phyloP scores from a whole-genome alignment of 345 rosid genomes.

The Anacardium occidentale region DNA sequence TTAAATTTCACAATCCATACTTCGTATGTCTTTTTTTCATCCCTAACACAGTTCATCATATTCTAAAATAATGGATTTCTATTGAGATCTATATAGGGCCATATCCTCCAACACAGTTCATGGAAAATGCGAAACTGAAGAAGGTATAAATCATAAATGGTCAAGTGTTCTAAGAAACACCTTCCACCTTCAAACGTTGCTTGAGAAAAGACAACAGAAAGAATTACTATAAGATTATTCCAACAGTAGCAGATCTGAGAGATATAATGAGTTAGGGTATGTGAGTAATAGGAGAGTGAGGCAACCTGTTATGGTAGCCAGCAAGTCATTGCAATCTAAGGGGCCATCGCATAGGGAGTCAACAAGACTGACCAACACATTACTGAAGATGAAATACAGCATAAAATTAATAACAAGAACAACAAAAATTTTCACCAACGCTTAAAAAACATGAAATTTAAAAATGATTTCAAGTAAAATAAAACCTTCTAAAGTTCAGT shows the following conservation, averaged over 20 bases:
- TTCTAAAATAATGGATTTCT: too few relatives aligned
- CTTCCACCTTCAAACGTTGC: too few relatives aligned
- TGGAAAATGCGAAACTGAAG: too few relatives aligned
- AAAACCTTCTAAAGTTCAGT: constrained; percentile 83
- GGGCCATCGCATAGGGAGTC: constrained; percentile 68
- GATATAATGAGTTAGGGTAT: neutral
- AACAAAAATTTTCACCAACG: constrained; percentile 11
- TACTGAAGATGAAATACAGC: constrained; percentile 40
- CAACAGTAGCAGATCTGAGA: constrained; percentile 1
- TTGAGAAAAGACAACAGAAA: neutral
- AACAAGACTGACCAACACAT: constrained; percentile 56
- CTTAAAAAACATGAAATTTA: neutral
- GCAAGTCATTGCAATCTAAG: constrained; percentile 67
- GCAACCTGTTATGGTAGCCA: constrained; percentile 76
- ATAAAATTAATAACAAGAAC: neutral
- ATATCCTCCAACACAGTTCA: too few relatives aligned
- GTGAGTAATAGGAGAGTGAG: constrained; percentile 13
- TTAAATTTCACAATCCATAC: too few relatives aligned
- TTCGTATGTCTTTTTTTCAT: too few relatives aligned
- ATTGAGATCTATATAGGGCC: too few relatives aligned
- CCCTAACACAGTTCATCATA: too few relatives aligned
- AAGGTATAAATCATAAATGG: too few relatives aligned
- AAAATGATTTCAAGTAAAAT: neutral
- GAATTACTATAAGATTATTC: neutral
- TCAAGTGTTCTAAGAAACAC: too few relatives aligned